Base-by-base conservation (phyloP, 495 filamentous ascomycete genomes). In the Podospora comata region DNA sequence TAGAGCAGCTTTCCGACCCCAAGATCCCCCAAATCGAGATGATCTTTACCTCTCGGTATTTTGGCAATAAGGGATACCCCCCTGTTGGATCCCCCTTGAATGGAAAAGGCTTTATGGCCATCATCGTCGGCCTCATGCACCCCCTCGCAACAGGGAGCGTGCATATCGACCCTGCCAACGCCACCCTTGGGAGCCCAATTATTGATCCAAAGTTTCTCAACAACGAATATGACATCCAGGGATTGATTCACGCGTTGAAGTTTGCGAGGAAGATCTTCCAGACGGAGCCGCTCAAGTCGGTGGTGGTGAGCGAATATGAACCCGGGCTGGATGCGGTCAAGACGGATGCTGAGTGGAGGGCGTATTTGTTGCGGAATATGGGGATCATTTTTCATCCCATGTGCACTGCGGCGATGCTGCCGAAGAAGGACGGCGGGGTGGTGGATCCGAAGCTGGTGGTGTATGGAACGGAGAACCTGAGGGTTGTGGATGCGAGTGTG, bases 61-160 rank as follows among this genome's bases (percentile, higher is more conserved):
- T 71, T 19, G 76, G 81, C 28, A 72, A 73, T 2, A 73, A 71
- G 55, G 78, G 77, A 6, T 76, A 78, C 67, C 75, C 75, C 4
- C 73, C 76, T 5, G 60, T 55, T 1, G 69, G 69, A 27, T 65
- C 66, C 13, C 62, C 73, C 19, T 60, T 74, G 13, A 75, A 72
- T 20, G 77, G 76, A 7, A 67, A 75, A 13, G 77, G 74, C 11
- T 77, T 79, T 68, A 80, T 84, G 67, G 78, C 82, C 4, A 77
- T 79, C 60, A 74, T 82, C 67, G 73, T 74, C 11, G 78, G 71
- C 11, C 44, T 78, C 13, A 74, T 79, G 72, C 79, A 83, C 65
- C 83, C 85, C 0, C 79, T 87, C 44, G 77, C 78, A n/a, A 81
- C 82, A 5, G 86, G 85, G 7, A 85, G 74, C 65, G 79, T 88